phyloP scores from a whole-genome alignment of 2,329 filamentous ascomycete genomes.

The Daldinia sp. region DNA sequence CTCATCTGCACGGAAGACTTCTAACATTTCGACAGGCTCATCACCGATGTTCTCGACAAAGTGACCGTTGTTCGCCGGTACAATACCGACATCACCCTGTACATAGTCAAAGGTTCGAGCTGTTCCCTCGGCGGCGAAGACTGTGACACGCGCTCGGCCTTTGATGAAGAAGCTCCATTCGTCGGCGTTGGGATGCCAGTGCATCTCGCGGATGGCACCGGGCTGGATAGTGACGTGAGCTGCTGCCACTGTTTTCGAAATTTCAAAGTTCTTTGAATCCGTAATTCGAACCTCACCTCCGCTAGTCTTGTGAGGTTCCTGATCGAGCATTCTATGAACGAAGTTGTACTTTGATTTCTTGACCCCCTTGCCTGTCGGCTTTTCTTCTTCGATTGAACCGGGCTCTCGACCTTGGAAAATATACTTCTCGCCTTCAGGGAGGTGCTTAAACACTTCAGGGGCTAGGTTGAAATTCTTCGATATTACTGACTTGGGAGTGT shows the following conservation, averaged over 20 bases:
- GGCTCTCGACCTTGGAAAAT: slow-evolving; percentile 77
- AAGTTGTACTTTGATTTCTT: slow-evolving; percentile 74
- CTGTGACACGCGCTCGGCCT: slow-evolving; percentile 75
- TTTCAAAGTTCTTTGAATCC: slow-evolving; percentile 78
- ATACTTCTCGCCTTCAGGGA: slow-evolving; percentile 75
- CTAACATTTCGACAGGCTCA: slow-evolving; percentile 77
- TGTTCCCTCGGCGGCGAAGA: slow-evolving; percentile 74
- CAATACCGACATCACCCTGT: slow-evolving; percentile 78
- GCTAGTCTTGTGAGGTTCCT: slow-evolving; percentile 69
- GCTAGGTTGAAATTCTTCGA: slow-evolving; percentile 79
- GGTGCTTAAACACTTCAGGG: slow-evolving; percentile 73
- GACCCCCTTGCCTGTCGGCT: slow-evolving; percentile 66
- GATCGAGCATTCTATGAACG: slow-evolving; percentile 73
- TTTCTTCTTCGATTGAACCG: slow-evolving; percentile 70
- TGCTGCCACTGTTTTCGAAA: slow-evolving; percentile 76
- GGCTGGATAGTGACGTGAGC: slow-evolving; percentile 76
- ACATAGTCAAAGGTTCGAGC: slow-evolving; percentile 80
- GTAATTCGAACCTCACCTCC: slow-evolving; percentile 78
- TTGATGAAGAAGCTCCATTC: slow-evolving; percentile 83
- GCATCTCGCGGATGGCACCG: slow-evolving; percentile 78
- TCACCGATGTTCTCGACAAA: slow-evolving; percentile 85
- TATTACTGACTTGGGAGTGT: slow-evolving; percentile 75
- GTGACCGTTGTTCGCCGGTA: slow-evolving; percentile 79
- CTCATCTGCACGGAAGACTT: slow-evolving; percentile 75
- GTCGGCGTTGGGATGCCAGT: slow-evolving; percentile 82